phyloP scores from a whole-genome alignment of 768 basidiomycete genomes.

The Rhizopogon vesiculosus region DNA sequence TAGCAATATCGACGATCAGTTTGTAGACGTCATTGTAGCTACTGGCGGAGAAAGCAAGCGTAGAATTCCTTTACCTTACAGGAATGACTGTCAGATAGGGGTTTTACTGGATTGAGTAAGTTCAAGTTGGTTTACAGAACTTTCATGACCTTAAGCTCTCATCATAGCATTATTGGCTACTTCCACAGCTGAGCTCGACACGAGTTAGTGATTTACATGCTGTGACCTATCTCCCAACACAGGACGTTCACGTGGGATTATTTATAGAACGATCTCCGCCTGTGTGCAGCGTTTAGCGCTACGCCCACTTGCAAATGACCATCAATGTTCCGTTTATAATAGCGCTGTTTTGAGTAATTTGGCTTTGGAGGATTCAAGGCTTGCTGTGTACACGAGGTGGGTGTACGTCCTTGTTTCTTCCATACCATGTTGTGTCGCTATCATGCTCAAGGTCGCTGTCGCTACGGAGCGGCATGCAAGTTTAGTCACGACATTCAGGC shows the following conservation, averaged over 20 bases:
- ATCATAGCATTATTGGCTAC: no score
- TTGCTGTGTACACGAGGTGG: background rate
- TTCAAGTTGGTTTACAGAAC: no score
- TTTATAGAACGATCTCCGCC: background rate
- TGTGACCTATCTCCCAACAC: background rate
- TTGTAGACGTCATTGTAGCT: no score
- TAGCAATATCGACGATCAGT: no score
- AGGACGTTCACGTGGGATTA: background rate
- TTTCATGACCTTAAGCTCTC: no score
- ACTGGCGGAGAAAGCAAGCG: constrained; percentile 66
- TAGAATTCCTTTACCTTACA: constrained; percentile 14
- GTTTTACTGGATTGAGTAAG: no score
- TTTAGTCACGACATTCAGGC: constrained; percentile 18
- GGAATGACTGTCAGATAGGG: no score
- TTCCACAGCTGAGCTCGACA: no score
- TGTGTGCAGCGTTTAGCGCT: background rate
- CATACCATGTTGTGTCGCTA: constrained; percentile 12
- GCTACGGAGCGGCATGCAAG: constrained; percentile 20
- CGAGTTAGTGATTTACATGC: no score
- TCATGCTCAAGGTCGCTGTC: constrained; percentile 21
- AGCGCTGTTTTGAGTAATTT: background rate
- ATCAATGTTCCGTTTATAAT: background rate
- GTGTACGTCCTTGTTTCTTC: background rate
- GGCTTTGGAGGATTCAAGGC: background rate
- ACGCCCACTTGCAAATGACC: background rate